A percentile compares a stretch with the other conserved stretches of the same genome.
Conservation (phyloP, 2,329 filamentous ascomycete species). For the Xylariaceae sp. region DNA sequence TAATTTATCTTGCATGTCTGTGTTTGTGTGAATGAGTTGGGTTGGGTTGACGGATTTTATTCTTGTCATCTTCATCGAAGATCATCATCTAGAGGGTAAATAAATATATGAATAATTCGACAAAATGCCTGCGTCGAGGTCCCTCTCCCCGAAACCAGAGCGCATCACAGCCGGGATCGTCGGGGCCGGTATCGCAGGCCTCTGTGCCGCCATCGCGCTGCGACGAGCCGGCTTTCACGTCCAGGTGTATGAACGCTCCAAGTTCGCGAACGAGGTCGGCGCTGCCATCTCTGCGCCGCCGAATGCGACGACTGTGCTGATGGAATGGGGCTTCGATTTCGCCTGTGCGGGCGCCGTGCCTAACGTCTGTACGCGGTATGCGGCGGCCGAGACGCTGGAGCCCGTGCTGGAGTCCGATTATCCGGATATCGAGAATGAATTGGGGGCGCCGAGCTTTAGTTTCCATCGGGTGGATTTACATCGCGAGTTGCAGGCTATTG, state of each 20-base stretch:
- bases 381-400: slow-evolving; percentile 13
- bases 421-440: slow-evolving; percentile 15
- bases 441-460: slow-evolving; percentile 32
- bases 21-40: not conserved
- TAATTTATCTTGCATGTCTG: not conserved
- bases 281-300: slow-evolving; percentile 38
- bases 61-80: no score
- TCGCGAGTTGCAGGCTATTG: slow-evolving; percentile 33
- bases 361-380: slow-evolving; percentile 21
- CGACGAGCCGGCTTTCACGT: slow-evolving; percentile 28
- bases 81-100: no score
- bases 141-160: not conserved
- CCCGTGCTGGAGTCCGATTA: slow-evolving; percentile 8
- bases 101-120: no score
- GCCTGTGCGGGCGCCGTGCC: slow-evolving; percentile 22
- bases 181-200: slow-evolving; percentile 30
- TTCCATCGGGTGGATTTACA: slow-evolving; percentile 40
- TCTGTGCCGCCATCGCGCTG: slow-evolving; percentile 27
- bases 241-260: slow-evolving; percentile 28
- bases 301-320: slow-evolving; percentile 34
- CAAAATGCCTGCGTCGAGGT: no score
- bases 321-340: slow-evolving; percentile 34
- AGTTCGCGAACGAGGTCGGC: slow-evolving; percentile 37
- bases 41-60: no score
- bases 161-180: slow-evolving; percentile 19